Base-by-base conservation (phyloP, 106 monocot genomes). In the Allium fistulosum region DNA sequence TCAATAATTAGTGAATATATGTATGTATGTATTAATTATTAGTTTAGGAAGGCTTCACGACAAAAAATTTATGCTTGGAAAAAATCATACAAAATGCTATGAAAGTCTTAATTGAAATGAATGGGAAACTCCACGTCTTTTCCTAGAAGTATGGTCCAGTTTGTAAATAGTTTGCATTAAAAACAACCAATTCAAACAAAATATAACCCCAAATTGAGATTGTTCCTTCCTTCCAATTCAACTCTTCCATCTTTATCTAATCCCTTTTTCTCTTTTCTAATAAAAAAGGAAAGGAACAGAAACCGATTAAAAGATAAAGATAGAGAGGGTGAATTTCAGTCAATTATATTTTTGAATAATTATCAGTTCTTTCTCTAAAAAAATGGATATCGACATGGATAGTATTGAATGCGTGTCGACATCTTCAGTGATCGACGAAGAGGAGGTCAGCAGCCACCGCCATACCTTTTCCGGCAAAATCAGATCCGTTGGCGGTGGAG, bases 391-490 rank as follows among this genome's bases (percentile, higher is more conserved):
- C 78, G 81, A 86, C 8, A 71, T 65, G 69, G 81, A 86, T 47
- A 79, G 68, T 70, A 71, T 86, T 7, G 81, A 86, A 74, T 86
- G 85, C 81, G 62, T 86, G 37, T 79, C 85, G 53, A 66, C 79
- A 27, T 69, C 66, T 26, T 76, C 81, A 64, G 75, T 65, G 65
- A 62, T 75, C 63, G 80, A 71, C 48, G 82, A 83, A 48, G 85
- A 83, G 22, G 86, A 86, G 46, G 58, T 71, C 66, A 46, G 67
- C 57, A 66, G 55, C 74, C 15, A 70, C 74, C 62, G 12, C 67
- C 48, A 85, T 80, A 71, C 10, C 52, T 37, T 37, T 37, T 37
- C 37, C 37, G 37, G 37, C 0, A 37, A 37, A 37, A 37, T 37
- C 37, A 37, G 37, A 37, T 37, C 62, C 81, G 63, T 58, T 76